A percentile compares a stretch with the other conserved stretches of the same genome.
Conservation (phyloP, 2,329 filamentous ascomycete species). For the Beauveria sp. region DNA sequence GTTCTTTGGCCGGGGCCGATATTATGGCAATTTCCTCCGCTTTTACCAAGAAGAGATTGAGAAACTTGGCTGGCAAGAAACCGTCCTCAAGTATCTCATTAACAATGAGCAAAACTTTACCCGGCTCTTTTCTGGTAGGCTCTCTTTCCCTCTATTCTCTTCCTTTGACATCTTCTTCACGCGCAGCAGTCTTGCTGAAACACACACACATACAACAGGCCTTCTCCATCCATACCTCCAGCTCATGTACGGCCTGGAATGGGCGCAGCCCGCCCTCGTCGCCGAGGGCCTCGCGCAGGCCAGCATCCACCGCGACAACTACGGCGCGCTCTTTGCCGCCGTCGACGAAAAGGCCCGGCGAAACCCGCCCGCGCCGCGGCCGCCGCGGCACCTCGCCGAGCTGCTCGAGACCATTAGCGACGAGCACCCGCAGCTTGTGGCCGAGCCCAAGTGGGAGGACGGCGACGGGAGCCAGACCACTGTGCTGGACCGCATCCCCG, state of each 20-base stretch:
- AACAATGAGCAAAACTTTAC: slow-evolving; percentile 52
- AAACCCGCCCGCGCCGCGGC: slow-evolving; percentile 16
- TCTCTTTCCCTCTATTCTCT: not conserved
- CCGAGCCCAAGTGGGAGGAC: slow-evolving; percentile 41
- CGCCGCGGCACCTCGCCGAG: slow-evolving; percentile 36
- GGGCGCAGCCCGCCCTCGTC: slow-evolving; percentile 70
- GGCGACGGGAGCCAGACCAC: slow-evolving; percentile 61
- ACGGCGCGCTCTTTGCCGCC: slow-evolving; percentile 44
- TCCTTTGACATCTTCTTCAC: not conserved
- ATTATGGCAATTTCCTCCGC: slow-evolving; percentile 66
- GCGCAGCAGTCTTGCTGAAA: not conserved
- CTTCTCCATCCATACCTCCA: slow-evolving; percentile 78
- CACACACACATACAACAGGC: slow-evolving; percentile 31
- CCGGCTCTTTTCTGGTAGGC: slow-evolving; percentile 56
- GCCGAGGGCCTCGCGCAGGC: slow-evolving; percentile 74
- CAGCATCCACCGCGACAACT: slow-evolving; percentile 56
- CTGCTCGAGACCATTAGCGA: slow-evolving; percentile 52
- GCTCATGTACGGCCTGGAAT: slow-evolving; percentile 78
- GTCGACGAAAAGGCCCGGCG: slow-evolving; percentile 39
- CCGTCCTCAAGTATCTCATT: slow-evolving; percentile 63
- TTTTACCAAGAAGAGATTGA: slow-evolving; percentile 74
- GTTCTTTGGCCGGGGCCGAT: slow-evolving; percentile 52
- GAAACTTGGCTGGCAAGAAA: slow-evolving; percentile 47
- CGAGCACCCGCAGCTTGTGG: slow-evolving; percentile 46
- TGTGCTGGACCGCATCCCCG: slow-evolving; percentile 52